Base-by-base conservation (phyloP, 176 grass and related monocot species). In the Aegilops sharonensis region DNA sequence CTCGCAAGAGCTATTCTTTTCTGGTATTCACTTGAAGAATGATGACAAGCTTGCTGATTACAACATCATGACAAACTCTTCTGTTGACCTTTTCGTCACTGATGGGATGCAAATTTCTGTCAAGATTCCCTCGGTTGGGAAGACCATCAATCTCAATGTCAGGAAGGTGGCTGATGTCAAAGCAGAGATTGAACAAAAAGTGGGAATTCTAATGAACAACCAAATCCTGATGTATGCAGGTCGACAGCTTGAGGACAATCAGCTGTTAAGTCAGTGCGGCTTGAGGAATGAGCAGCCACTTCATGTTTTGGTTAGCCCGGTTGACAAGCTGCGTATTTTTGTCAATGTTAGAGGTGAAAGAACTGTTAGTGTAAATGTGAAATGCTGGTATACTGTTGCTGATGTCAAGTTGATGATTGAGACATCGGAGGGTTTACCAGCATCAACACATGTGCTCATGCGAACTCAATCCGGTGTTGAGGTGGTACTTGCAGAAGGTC, bases 341-440 rank as follows among this genome's bases (percentile, higher is more conserved):
- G 60, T 87, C 59, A 56, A 75, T 61, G 6, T 91, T 80, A 32
- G 77, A 12, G 85, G 59, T 74, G 80, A 79, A 60, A 80, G 47
- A 84, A 60, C 21, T 59, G 5, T 74, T 32, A 66, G 71, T 84
- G 75, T 87, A 21, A 75, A 87, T 75, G 59, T 87, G 47, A 87
- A 65, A 74, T 37, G 5, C 80, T 91, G 89, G 89, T 84, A 87
- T 64, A 91, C 89, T 59, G 34, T 90, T 90, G 73, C 75, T 83
- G 84, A 90, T 79, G 14, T 87, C 75, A 90, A 90, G 67, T 79
- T 87, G 57, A 87, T 90, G 75, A 83, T 87, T 43, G 81, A 91
- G 14, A 80, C 6, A 31, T 66, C 37, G 60, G 84, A 84, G 60
- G 85, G 75, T 87, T 15, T 84, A 34, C 67, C 59, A 68, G 67